phyloP scores from a whole-genome alignment of 2,329 filamentous ascomycete species.

The Pseudogymnoascus sp. region DNA sequence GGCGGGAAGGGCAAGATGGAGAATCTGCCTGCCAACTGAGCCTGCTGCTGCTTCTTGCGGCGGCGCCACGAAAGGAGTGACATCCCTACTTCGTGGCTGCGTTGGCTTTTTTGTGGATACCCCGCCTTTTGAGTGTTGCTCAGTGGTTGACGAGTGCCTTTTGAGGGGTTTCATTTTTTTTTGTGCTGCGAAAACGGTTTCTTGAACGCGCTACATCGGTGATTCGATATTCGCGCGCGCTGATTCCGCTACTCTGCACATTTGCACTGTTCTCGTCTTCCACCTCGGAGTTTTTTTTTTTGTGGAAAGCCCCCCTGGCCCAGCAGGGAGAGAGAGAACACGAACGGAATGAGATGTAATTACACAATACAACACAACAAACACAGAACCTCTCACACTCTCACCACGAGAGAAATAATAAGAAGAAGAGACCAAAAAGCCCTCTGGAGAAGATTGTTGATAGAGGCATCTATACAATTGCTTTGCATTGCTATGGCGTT shows the following conservation, averaged over 20 bases:
- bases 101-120: not conserved
- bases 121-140: not conserved
- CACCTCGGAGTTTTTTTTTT: not conserved
- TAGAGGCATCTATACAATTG: not conserved
- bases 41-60: not conserved
- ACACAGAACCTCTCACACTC: not conserved
- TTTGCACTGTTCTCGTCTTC: not conserved
- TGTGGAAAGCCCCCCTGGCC: not conserved
- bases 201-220: not conserved
- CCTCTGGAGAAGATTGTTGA: not conserved
- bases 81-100: slow-evolving; percentile 5
- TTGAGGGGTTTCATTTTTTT: not conserved
- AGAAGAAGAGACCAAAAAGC: not conserved
- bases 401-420: not conserved
- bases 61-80: slow-evolving; percentile 5
- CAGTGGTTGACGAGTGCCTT: not conserved
- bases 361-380: not conserved
- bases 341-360: not conserved
- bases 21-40: slow-evolving; percentile 51
- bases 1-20: slow-evolving; percentile 65
- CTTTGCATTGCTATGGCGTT: not conserved
- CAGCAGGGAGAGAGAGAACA: not conserved
- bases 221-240: slow-evolving; percentile 4
- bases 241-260: not conserved
- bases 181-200: not conserved